Percentiles rank a stretch among this genome's conserved stretches.
Conservation (phyloP, 768 basidiomycete species). For the Kwoniella heveanensis region DNA sequence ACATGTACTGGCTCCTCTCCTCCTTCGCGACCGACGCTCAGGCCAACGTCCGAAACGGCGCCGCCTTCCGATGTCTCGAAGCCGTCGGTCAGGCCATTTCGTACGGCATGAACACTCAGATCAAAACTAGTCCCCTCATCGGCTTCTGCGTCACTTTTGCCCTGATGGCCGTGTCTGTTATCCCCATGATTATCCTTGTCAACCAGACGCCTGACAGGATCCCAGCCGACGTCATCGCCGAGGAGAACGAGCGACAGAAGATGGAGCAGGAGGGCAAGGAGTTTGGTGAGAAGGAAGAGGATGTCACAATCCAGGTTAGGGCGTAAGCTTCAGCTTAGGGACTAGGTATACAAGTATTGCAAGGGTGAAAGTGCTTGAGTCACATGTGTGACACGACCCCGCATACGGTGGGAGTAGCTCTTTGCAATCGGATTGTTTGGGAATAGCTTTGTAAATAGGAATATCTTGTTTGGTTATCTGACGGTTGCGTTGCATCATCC, state of each 20-base stretch:
- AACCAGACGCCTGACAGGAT: conserved; percentile 23
- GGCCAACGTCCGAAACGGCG: conserved; percentile 34
- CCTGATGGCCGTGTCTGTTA: conserved; percentile 18
- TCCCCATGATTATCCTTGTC: conserved; percentile 22
- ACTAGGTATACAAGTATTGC: no score
- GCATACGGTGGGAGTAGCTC: no score
- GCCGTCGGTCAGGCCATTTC: conserved; percentile 39
- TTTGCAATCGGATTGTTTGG: not conserved
- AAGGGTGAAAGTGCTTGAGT: no score
- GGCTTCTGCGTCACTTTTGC: conserved; percentile 27
- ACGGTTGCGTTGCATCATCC: no score
- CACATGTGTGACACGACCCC: no score
- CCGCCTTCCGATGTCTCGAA: conserved; percentile 44
- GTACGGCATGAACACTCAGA: conserved; percentile 29
- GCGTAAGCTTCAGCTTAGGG: no score
- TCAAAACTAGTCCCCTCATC: conserved; percentile 21
- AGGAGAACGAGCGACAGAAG: conserved; percentile 2
- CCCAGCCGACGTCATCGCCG: conserved; percentile 22
- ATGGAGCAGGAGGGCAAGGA: conserved; percentile 9
- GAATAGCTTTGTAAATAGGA: not conserved
- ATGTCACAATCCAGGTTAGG: not conserved
- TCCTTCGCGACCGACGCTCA: conserved; percentile 38
- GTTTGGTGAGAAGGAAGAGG: conserved; percentile 8
- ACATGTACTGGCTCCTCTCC: conserved; percentile 45
- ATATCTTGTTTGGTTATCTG: not conserved